These are phyloP conservation scores for Cephaloascus fragrans DNA, from an alignment of 805 yeast species.

Conservation along the genomic window DNA sequence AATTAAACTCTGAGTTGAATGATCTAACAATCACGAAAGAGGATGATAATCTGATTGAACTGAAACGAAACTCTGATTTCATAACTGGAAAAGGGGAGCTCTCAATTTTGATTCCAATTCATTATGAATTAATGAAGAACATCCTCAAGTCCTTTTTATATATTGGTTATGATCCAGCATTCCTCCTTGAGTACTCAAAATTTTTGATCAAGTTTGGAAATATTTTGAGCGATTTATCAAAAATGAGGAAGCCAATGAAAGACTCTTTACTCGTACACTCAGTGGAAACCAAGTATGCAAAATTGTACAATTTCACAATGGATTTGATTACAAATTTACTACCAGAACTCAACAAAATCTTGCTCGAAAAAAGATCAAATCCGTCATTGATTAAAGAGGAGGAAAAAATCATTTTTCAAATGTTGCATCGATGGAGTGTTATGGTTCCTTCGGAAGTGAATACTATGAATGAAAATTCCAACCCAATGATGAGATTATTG, in stretches of 20 bases:
- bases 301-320: background rate
- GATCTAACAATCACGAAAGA: no score
- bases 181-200: constrained; percentile 17
- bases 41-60: no score
- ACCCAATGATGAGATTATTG: constrained; percentile 21
- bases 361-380: background rate
- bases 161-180: constrained; percentile 22
- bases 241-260: background rate
- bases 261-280: background rate
- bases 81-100: no score
- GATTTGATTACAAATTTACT: background rate
- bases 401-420: constrained; percentile 20
- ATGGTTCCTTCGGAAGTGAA: constrained; percentile 20
- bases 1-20: background rate
- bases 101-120: constrained; percentile 17
- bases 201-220: constrained; percentile 17
- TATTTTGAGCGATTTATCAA: constrained; percentile 1
- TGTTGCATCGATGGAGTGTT: constrained; percentile 25
- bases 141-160: constrained; percentile 21
- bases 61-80: no score
- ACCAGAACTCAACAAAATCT: background rate
- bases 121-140: constrained; percentile 23
- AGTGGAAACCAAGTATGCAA: background rate
- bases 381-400: constrained; percentile 8
- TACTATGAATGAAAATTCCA: constrained; percentile 11